Evolutionary conservation across 2,329 filamentous ascomycete species (phyloP).

Genomic region (Fusarium buxicola): DNA sequence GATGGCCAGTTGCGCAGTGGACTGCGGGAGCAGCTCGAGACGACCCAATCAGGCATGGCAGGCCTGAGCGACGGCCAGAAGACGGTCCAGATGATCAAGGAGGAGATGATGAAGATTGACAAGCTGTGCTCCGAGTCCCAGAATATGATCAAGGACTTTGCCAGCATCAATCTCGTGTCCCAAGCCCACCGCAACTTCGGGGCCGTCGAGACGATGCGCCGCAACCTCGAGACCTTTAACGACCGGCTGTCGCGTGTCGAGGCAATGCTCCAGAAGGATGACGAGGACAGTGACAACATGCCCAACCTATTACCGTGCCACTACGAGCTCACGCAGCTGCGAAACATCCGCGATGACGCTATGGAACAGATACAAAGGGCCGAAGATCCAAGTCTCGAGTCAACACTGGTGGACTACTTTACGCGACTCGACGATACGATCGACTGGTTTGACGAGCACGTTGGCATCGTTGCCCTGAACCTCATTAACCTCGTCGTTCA

Average conservation of each 20-base stretch:
- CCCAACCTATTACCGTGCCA: conserved; percentile 90
- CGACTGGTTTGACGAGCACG: conserved; percentile 95
- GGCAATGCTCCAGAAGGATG: conserved; percentile 82
- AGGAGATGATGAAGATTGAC: conserved; percentile 99
- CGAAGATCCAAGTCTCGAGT: conserved; percentile 78
- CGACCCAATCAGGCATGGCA: conserved; percentile 92
- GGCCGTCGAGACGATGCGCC: conserved; percentile 92
- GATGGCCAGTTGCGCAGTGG: conserved; percentile 91
- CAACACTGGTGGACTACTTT: conserved; percentile 92
- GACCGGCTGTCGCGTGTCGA: conserved; percentile 81
- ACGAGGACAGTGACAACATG: conserved; percentile 88
- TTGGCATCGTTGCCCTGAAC: conserved; percentile 89
- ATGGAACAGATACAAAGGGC: conserved; percentile 93
- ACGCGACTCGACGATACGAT: conserved; percentile 85
- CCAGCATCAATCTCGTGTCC: conserved; percentile 89
- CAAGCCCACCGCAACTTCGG: conserved; percentile 97
- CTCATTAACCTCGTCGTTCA: conserved; percentile 87
- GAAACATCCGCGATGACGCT: conserved; percentile 95
- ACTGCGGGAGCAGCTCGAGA: conserved; percentile 91
- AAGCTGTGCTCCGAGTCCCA: conserved; percentile 96
- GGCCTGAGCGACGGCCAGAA: conserved; percentile 91
- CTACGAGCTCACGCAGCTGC: conserved; percentile 89
- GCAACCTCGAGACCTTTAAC: conserved; percentile 88
- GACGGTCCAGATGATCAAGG: conserved; percentile 91
- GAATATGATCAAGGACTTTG: conserved; percentile 97